phyloP scores from a whole-genome alignment of 176 grass and related monocot genomes.

The Dendrocalamus sinicus region DNA sequence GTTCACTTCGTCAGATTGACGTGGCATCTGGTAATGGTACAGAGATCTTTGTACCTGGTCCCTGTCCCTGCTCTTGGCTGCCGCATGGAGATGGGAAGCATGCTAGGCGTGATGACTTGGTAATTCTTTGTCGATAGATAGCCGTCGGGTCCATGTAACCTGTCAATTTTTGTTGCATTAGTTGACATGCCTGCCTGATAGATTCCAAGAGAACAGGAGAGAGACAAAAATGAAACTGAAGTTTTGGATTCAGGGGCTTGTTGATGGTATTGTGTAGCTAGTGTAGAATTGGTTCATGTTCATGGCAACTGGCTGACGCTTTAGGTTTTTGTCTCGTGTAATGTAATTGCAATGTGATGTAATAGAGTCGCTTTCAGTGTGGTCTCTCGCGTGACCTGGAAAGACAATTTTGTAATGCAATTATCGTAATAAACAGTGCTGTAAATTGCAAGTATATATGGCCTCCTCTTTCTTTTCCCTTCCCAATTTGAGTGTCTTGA shows the following conservation, averaged over 20 bases:
- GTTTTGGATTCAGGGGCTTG: conserved; percentile 24
- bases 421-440: conserved; percentile 44
- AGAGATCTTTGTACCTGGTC: conserved; percentile 2
- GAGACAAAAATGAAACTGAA: not conserved
- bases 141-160: not conserved
- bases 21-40: not conserved
- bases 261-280: conserved; percentile 13
- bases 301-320: conserved; percentile 16
- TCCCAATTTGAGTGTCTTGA: not conserved
- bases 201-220: not conserved
- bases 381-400: conserved; percentile 46
- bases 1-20: not conserved
- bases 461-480: not conserved
- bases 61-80: not conserved
- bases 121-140: not conserved
- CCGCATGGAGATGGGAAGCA: not conserved
- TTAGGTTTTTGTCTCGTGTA: not conserved
- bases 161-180: not conserved
- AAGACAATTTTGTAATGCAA: conserved; percentile 51
- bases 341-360: conserved; percentile 43
- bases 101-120: not conserved
- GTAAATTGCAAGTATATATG: conserved; percentile 19
- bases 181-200: not conserved
- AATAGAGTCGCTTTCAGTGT: conserved; percentile 35
- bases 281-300: conserved; percentile 38